Base-by-base conservation (phyloP, 306 rosid genomes). In the Gillenia trifoliata region DNA sequence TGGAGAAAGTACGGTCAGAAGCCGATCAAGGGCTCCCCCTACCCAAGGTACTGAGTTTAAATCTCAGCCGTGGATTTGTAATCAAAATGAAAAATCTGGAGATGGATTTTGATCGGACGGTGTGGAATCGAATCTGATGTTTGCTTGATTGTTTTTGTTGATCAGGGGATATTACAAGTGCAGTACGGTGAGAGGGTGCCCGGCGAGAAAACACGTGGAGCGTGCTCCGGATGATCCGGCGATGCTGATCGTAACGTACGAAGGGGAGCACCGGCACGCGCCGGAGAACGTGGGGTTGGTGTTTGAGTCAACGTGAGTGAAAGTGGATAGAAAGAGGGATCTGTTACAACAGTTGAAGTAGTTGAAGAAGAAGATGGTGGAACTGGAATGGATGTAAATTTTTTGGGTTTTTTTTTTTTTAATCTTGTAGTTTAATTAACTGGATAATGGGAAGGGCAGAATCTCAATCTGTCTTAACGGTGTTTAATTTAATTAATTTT, bases 1-100 rank as follows among this genome's bases (percentile, higher is more conserved):
- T 92, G 98, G 98, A 90, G 98, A 70, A 92, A 92, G 82, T 92
- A 92, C 83, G 98, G 98, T 15, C 98, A 92, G 75, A 92, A 92
- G 67, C 98, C 98, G 66, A 92, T 92, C 84, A 92, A 92, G 71
- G 98, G 96, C 1, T 89, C 98, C 0, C 98, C 98, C 2, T 90
- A 83, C 73, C 98, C 98, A 16, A 78, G 98, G 98, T 90, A 82
- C 49, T 7, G n/a, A 62, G 7, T 49, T 62, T 41, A 33, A 64
- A 19, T n/a, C 8, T 31, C 5, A 40, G 26, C 71, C 81, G 82
- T 70, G 65, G 47, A 73, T 57, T 10, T 16, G 3, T n/a, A 4
- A 9, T 11, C 3, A 15, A 15, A 26, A 26, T 23, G 5, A 59
- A 2, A 59, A 59, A 13, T 6, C 5, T 20, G 1, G 1, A 5